Base-by-base conservation (phyloP, 371 early-diverging fungal genomes). In the Rhizomucor miehei region DNA sequence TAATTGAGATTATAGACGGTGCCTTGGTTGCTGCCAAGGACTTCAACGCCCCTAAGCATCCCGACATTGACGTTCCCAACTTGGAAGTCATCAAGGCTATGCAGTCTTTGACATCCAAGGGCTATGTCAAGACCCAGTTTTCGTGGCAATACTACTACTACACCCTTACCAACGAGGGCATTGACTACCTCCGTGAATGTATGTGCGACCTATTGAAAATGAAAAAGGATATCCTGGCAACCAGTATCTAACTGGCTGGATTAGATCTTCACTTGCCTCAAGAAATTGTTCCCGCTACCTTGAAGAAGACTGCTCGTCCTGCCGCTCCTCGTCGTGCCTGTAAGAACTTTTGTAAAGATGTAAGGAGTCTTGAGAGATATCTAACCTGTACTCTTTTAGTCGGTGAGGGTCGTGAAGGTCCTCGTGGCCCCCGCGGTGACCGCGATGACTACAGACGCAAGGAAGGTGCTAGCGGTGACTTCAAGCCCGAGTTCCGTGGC, bases 141-240 rank as follows among this genome's bases (percentile, higher is more conserved):
- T 94, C 95, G 68, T 99, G 99, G 99, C 98, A 96, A 74, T 93
- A 94, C 89, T 98, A 92, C 84, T 99, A 99, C 92, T 99, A 98
- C 87, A 92, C 89, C 74, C 85, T 99, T 67, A 98, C 97, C 75
- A 89, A 94, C 74, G 92, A 90, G 80, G 99, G 99, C 81, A 95
- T 98, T 71, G 93, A 91, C 73, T 96, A 95, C 82, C 87, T 98
- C 71, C 92, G 99, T 77, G 91, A 92, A 84, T 91, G 76, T 76
- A 66, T 59, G 71, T 49, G 13, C 29, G 8, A 29, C 29, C 19
- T 20, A 9, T 43, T 29, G 9, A 9, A 3, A 46, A 24, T 3
- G 11, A 3, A 6, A 41, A 23, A 17, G n/a, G 9, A 4, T 41
- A 6, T 20, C 12, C 24, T 44, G 53, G 19, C n/a, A n/a, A 13